Percentiles rank a stretch among this genome's conserved stretches.
These are phyloP conservation scores for Microstegium vimineum DNA, from an alignment of 176 grass and related monocot species.

Conservation along the genomic window DNA sequence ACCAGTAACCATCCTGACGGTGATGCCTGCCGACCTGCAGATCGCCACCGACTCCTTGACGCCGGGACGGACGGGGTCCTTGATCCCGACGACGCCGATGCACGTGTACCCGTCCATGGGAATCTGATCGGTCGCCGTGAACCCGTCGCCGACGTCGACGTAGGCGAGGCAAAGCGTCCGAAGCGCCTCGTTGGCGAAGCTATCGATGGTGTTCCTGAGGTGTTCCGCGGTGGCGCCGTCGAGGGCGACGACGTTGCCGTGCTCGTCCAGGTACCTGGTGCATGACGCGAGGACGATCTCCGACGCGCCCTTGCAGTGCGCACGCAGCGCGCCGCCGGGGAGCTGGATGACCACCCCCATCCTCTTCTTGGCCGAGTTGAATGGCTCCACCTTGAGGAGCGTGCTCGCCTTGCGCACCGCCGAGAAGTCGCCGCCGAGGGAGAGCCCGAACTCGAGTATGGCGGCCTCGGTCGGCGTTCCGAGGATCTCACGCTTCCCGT, in stretches of 20 bases:
- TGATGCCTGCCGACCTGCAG: constrained; percentile 88
- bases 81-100: constrained; percentile 93
- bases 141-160: constrained; percentile 54
- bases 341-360: constrained; percentile 93
- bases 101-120: constrained; percentile 75
- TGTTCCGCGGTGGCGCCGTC: constrained; percentile 46
- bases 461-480: constrained; percentile 89
- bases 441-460: constrained; percentile 77
- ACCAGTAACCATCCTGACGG: constrained; percentile 93
- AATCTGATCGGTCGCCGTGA: constrained; percentile 53
- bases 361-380: constrained; percentile 92
- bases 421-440: constrained; percentile 65
- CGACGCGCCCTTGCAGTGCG: constrained; percentile 86
- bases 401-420: constrained; percentile 54
- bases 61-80: constrained; percentile 81
- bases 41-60: constrained; percentile 89
- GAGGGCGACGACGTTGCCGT: constrained; percentile 55
- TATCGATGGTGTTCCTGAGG: constrained; percentile 65
- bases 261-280: constrained; percentile 50
- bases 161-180: constrained; percentile 86
- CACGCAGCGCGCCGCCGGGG: constrained; percentile 43
- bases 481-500: constrained; percentile 68
- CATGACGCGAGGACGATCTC: constrained; percentile 92
- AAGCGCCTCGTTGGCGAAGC: constrained; percentile 87
- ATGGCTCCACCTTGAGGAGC: constrained; percentile 77